Evolutionary conservation across 768 basidiomycete genomes (phyloP).

Genomic region (Fomitopsis pulvina): DNA sequence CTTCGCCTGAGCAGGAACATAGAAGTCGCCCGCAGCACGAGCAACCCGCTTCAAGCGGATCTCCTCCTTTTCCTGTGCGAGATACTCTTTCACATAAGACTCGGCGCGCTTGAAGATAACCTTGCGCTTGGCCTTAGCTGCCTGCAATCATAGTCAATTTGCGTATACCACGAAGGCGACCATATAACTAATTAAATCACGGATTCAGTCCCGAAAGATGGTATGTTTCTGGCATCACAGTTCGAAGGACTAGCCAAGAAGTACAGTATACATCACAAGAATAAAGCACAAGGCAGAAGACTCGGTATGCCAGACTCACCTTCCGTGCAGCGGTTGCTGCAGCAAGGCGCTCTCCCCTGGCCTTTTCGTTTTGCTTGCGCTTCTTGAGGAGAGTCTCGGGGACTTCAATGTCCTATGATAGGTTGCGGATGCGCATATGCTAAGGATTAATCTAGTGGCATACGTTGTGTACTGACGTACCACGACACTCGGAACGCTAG

Average conservation of each 20-base stretch:
- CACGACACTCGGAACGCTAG: constrained; percentile 42
- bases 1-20: constrained; percentile 94
- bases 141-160: too few species aligned
- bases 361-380: constrained; percentile 96
- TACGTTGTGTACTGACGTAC: constrained; percentile 24
- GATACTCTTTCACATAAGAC: constrained; percentile 95
- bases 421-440: not conserved
- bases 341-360: constrained; percentile 85
- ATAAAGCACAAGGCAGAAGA: constrained; percentile 5
- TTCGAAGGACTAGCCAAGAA: constrained; percentile 70
- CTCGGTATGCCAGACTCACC: constrained; percentile 42
- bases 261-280: constrained; percentile 78
- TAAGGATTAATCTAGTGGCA: not conserved
- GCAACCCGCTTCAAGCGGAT: constrained; percentile 92
- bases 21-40: constrained; percentile 89
- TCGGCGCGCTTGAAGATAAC: constrained; percentile 99
- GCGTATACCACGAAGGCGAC: too few species aligned
- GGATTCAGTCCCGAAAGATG: constrained; percentile 87
- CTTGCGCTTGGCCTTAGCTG: constrained; percentile 85
- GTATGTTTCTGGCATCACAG: constrained; percentile 83
- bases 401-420: constrained; percentile 87
- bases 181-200: constrained; percentile 1
- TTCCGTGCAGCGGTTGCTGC: constrained; percentile 83
- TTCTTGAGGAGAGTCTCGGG: constrained; percentile 99
- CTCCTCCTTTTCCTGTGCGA: constrained; percentile 90